Evolutionary conservation across 306 rosid species (phyloP), one percentile per base, ranked within the genome.

Genomic region (Datisca glomerata): DNA sequence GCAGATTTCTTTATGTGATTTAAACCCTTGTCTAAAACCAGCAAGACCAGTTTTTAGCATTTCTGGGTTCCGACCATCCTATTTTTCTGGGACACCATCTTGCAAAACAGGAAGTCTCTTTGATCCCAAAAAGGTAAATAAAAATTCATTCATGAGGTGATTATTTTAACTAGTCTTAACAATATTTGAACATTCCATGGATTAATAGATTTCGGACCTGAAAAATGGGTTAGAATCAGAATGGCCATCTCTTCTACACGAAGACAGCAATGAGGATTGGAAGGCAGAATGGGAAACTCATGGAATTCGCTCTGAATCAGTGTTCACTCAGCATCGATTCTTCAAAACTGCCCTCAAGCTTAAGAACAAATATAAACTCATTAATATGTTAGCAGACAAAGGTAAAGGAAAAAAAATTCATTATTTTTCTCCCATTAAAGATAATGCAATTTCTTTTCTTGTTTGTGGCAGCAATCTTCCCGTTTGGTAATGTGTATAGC

Each of bases 221-320:
- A 14, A 6, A 47, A n/a, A 21, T 15, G 37, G 23, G 7, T 21
- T 57, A 12, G 28, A 47, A 17, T 4, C 2, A 18, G 64, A 57
- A 39, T 57, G 64, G 64, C 64, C 64, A 57, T 39, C 64, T 10
- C 55, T 57, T 7, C n/a, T 37, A 25, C 24, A 12, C 7, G 64
- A 57, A 23, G 46, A 48, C 18, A 47, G 47, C 23, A 22, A 13
- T 2, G 0, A 19, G n/a, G 1, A 17, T 2, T 57, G 64, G 64
- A 28, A 47, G 45, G 24, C 21, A 5, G 64, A 57, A 25, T 57
- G 56, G 64, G 56, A 57, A 40, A 47, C 24, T 1, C 64, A 57
- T 57, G 64, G 55, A 20, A 40, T 8, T 29, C 47, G 64, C 24
- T 47, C 56, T 7, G 21, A 47, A 32, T 16, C 25, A 4, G 1